A percentile compares a stretch with the other conserved stretches of the same genome.
Conservation (phyloP, 78 protist genomes). For the Dictyostelium brefeldianum region DNA sequence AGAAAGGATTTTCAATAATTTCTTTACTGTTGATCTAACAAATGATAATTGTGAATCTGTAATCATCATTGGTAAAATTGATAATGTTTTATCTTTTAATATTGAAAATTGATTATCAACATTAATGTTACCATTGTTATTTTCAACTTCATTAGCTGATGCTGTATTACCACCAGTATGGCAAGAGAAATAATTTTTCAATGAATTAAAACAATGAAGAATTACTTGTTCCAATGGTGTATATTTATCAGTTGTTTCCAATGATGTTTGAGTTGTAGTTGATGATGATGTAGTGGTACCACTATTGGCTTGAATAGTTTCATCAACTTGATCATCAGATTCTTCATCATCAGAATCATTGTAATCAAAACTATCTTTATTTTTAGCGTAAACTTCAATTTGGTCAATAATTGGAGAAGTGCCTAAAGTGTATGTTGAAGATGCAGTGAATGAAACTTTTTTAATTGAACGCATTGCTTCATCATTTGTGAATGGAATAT, state of each 20-base stretch:
- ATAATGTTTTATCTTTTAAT: constrained; percentile 9
- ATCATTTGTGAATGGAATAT: constrained; percentile 78
- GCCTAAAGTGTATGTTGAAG: constrained; percentile 8
- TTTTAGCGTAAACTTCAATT: constrained; percentile 81
- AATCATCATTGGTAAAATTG: constrained; percentile 26
- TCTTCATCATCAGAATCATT: constrained; percentile 33
- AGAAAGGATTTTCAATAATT: constrained; percentile 30
- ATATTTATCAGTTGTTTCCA: background rate
- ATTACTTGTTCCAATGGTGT: constrained; percentile 30
- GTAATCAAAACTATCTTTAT: constrained; percentile 54
- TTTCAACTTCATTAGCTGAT: too few species aligned
- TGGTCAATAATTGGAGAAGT: constrained; percentile 79
- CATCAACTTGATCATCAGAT: background rate
- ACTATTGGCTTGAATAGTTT: background rate
- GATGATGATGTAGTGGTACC: background rate
- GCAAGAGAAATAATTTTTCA: constrained; percentile 42
- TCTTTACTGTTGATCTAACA: constrained; percentile 27
- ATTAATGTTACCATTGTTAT: too few species aligned
- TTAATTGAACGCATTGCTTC: constrained; percentile 62
- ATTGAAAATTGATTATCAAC: too few species aligned
- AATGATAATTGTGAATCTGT: constrained; percentile 56
- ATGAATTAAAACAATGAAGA: constrained; percentile 10
- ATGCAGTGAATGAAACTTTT: constrained; percentile 20
- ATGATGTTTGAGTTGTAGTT: too few species aligned
- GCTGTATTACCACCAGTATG: background rate